Conservation (phyloP, 2,329 filamentous ascomycete species). For the Pseudogymnoascus sp. region DNA sequence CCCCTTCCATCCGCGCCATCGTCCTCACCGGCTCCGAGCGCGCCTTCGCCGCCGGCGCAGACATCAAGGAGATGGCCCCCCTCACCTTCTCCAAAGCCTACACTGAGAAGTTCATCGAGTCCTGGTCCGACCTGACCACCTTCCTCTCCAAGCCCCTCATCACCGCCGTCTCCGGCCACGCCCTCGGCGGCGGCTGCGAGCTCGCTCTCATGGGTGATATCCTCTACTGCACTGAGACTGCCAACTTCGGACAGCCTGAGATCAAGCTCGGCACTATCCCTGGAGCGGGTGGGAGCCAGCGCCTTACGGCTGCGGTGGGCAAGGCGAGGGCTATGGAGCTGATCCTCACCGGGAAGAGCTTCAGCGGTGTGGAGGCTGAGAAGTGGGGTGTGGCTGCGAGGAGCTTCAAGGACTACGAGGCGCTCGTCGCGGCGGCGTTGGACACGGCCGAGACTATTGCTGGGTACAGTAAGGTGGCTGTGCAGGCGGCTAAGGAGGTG, state of each 20-base stretch:
- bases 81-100: constrained; percentile 86
- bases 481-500: constrained; percentile 92
- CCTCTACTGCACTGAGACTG: constrained; percentile 77
- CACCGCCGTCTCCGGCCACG: constrained; percentile 88
- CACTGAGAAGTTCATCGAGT: constrained; percentile 85
- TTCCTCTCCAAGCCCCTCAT: constrained; percentile 90
- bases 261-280: constrained; percentile 92
- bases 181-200: constrained; percentile 91
- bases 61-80: constrained; percentile 98
- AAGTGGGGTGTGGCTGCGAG: constrained; percentile 86
- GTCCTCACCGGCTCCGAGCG: constrained; percentile 82
- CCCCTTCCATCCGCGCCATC: constrained; percentile 66
- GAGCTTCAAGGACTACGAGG: constrained; percentile 72
- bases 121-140: constrained; percentile 81
- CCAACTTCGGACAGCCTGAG: constrained; percentile 94
- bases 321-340: constrained; percentile 89
- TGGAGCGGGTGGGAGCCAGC: constrained; percentile 84
- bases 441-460: constrained; percentile 87
- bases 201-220: constrained; percentile 97
- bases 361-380: constrained; percentile 76
- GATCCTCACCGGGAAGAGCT: constrained; percentile 78
- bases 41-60: constrained; percentile 91
- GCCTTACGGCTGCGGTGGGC: constrained; percentile 74
- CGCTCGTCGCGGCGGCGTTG: constrained; percentile 73
- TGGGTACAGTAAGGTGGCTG: constrained; percentile 75